phyloP scores from a whole-genome alignment of 2,329 filamentous ascomycete genomes.

The Pseudogymnoascus sp. region DNA sequence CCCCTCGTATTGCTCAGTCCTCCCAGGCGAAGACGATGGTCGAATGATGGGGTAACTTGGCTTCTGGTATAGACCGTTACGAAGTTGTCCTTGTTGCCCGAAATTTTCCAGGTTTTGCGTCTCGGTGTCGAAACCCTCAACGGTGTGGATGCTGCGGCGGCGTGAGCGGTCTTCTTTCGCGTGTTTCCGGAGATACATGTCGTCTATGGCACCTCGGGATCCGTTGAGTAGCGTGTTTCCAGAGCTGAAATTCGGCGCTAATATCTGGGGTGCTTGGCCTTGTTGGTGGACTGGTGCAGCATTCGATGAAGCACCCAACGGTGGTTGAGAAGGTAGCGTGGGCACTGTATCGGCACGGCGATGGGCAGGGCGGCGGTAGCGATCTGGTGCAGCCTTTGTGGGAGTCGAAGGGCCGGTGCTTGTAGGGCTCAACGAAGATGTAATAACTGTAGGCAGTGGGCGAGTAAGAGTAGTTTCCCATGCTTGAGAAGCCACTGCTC shows the following conservation, averaged over 20 bases:
- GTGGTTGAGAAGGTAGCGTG: constrained; percentile 17
- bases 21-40: constrained; percentile 19
- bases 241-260: constrained; percentile 16
- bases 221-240: constrained; percentile 17
- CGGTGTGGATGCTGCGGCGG: constrained; percentile 70
- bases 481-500: constrained; percentile 18
- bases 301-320: background rate
- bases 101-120: background rate
- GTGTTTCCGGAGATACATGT: constrained; percentile 44
- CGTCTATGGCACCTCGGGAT: constrained; percentile 21
- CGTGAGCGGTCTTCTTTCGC: constrained; percentile 64
- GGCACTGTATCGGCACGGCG: constrained; percentile 37
- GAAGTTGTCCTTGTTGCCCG: constrained; percentile 18
- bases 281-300: constrained; percentile 21
- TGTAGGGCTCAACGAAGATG: constrained; percentile 44
- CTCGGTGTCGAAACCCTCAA: constrained; percentile 33
- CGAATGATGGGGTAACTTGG: constrained; percentile 27
- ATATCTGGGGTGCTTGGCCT: constrained; percentile 18
- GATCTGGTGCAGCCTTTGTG: constrained; percentile 65
- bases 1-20: constrained; percentile 2
- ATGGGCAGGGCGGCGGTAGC: constrained; percentile 63
- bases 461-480: constrained; percentile 16
- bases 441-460: constrained; percentile 34
- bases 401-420: constrained; percentile 38
- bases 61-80: constrained; percentile 26